phyloP scores from a whole-genome alignment of 1,284 basidiomycete genomes.

The Trametes hirsuta region DNA sequence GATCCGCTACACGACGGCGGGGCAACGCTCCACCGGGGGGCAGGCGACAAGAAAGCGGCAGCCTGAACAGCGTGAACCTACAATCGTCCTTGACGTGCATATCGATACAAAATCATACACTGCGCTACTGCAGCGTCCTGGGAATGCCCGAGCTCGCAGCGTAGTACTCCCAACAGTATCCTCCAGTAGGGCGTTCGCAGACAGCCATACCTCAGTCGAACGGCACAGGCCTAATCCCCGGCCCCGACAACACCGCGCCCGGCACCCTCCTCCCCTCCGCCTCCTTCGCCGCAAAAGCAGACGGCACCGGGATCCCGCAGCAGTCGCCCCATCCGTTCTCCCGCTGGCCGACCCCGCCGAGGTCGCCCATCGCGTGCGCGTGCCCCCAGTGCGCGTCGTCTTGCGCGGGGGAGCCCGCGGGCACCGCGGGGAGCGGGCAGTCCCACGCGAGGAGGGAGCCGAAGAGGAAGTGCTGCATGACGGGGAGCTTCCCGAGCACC shows the following conservation, averaged over 20 bases:
- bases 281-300: slow-evolving; percentile 74
- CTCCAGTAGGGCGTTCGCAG: too few relatives aligned
- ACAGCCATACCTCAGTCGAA: slow-evolving; percentile 58
- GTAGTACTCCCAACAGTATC: neutral
- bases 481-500: slow-evolving; percentile 93
- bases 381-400: slow-evolving; percentile 59
- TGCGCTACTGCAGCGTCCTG: neutral
- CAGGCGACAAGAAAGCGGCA: too few relatives aligned
- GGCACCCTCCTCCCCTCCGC: slow-evolving; percentile 45
- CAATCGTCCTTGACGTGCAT: too few relatives aligned
- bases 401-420: slow-evolving; percentile 39
- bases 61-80: too few relatives aligned
- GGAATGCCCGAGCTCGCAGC: too few relatives aligned
- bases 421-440: slow-evolving; percentile 50
- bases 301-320: slow-evolving; percentile 89
- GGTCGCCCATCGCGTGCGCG: slow-evolving; percentile 59
- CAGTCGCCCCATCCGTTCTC: slow-evolving; percentile 89
- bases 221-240: slow-evolving; percentile 79
- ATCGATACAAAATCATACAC: neutral
- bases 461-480: slow-evolving; percentile 90
- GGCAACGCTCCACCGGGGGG: too few relatives aligned
- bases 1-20: too few relatives aligned
- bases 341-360: slow-evolving; percentile 49
- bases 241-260: slow-evolving; percentile 50
- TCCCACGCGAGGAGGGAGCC: slow-evolving; percentile 83